Evolutionary conservation across 2,329 filamentous ascomycete species (phyloP).

Genomic region (Penicillium sp.): DNA sequence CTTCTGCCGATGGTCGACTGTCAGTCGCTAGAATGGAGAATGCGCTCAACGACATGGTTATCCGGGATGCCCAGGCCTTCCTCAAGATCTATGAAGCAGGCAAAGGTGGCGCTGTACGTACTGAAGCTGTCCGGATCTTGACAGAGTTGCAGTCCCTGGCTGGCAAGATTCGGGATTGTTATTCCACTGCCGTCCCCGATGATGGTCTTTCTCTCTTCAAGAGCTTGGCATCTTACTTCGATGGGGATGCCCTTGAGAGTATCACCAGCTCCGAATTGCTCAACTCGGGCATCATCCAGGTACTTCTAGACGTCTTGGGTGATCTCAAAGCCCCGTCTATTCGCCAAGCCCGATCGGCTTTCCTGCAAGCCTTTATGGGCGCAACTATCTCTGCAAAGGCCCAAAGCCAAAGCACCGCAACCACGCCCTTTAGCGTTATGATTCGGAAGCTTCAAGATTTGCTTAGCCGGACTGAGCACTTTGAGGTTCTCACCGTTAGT

Average conservation of each 20-base stretch:
- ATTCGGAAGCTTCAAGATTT: constrained; percentile 93
- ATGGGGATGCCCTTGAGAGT: constrained; percentile 80
- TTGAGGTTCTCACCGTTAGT: constrained; percentile 93
- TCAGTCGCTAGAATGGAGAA: constrained; percentile 39
- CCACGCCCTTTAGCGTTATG: constrained; percentile 82
- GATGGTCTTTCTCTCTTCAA: constrained; percentile 65
- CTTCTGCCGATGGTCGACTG: constrained; percentile 46
- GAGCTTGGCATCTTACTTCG: constrained; percentile 75
- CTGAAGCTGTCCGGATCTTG: constrained; percentile 72
- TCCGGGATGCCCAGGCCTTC: constrained; percentile 73
- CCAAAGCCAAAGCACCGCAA: constrained; percentile 60
- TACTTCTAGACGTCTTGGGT: constrained; percentile 76
- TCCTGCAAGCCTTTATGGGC: constrained; percentile 90
- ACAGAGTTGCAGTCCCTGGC: constrained; percentile 67
- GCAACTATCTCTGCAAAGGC: constrained; percentile 57
- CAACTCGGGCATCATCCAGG: constrained; percentile 80
- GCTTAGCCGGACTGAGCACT: constrained; percentile 93
- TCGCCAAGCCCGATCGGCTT: constrained; percentile 66
- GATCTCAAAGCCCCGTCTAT: constrained; percentile 45
- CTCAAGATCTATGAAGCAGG: constrained; percentile 76
- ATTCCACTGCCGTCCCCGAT: constrained; percentile 45
- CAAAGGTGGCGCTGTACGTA: constrained; percentile 66
- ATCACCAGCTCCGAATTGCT: constrained; percentile 94
- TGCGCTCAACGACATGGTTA: constrained; percentile 66
- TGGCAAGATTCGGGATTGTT: constrained; percentile 65